Conservation (phyloP, 192 early-diverging fungal genomes). For the Kappamyces sp. region DNA sequence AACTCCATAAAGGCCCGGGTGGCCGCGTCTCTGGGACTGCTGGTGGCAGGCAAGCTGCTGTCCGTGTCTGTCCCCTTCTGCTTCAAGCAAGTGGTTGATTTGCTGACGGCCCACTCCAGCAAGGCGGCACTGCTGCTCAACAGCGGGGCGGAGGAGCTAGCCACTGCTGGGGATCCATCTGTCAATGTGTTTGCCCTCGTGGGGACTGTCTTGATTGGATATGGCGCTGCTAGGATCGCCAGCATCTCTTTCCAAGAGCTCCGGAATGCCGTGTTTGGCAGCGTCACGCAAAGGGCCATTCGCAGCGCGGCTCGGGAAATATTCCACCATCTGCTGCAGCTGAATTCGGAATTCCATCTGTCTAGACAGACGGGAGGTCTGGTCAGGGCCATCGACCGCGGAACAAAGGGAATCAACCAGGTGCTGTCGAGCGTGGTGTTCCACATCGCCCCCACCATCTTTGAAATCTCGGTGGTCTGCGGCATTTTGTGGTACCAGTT, state of each 20-base stretch:
- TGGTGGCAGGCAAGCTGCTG: conserved; percentile 67
- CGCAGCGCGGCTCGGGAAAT: conserved; percentile 78
- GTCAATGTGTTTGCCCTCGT: conserved; percentile 66
- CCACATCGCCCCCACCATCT: conserved; percentile 86
- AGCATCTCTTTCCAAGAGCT: conserved; percentile 77
- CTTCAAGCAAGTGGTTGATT: conserved; percentile 91
- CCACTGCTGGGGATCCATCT: conserved; percentile 35
- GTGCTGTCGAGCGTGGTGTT: conserved; percentile 92
- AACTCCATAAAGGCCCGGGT: conserved; percentile 79
- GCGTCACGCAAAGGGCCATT: conserved; percentile 88
- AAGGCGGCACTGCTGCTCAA: too few species aligned
- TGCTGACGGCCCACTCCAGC: too few species aligned
- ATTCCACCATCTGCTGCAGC: conserved; percentile 80
- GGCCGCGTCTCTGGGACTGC: conserved; percentile 70
- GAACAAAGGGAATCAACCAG: conserved; percentile 90
- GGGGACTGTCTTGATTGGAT: conserved; percentile 91
- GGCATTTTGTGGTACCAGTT: conserved; percentile 76
- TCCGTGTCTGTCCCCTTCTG: conserved; percentile 94
- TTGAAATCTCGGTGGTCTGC: conserved; percentile 95
- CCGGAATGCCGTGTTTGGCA: conserved; percentile 80
- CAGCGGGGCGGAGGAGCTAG: too few species aligned
- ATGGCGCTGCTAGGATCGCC: conserved; percentile 85
- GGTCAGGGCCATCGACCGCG: conserved; percentile 90
- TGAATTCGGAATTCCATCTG: conserved; percentile 91
- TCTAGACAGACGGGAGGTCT: conserved; percentile 93